Conservation (phyloP, 352 stramenopile species). For the Globisporangium viniferum region DNA sequence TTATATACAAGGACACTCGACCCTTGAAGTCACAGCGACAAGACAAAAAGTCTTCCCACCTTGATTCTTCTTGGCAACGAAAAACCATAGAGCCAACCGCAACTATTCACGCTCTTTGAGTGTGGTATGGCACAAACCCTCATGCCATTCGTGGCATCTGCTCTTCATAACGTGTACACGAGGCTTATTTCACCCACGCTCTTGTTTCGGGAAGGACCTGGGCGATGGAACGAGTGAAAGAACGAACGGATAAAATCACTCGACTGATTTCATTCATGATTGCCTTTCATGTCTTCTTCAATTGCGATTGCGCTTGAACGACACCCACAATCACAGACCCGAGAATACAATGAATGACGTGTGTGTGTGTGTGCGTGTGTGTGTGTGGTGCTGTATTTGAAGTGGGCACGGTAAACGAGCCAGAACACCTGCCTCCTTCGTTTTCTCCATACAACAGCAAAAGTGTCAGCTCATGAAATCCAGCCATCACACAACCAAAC, state of each 20-base stretch:
- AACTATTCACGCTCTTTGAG: no score
- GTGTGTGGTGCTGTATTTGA: background rate
- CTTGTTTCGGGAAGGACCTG: no score
- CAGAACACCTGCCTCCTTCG: background rate
- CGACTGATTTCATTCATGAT: no score
- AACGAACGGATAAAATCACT: no score
- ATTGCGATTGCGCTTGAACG: background rate
- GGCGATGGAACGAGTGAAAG: no score
- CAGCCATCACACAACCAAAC: background rate
- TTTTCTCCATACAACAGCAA: background rate
- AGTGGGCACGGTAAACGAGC: background rate
- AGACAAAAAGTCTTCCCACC: no score
- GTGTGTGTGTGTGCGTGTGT: background rate
- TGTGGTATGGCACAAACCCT: no score
- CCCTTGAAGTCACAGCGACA: background rate
- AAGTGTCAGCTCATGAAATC: background rate
- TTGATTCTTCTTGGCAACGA: no score
- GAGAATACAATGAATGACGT: background rate
- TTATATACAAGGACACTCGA: background rate
- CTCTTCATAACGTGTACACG: no score
- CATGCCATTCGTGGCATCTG: no score
- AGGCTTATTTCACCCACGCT: no score
- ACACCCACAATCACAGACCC: background rate
- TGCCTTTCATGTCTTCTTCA: background rate
- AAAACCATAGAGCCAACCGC: no score